A percentile compares a stretch with the other conserved stretches of the same genome.
phyloP scores from a whole-genome alignment of 148 eudicot genomes.

The Polygonum aviculare region DNA sequence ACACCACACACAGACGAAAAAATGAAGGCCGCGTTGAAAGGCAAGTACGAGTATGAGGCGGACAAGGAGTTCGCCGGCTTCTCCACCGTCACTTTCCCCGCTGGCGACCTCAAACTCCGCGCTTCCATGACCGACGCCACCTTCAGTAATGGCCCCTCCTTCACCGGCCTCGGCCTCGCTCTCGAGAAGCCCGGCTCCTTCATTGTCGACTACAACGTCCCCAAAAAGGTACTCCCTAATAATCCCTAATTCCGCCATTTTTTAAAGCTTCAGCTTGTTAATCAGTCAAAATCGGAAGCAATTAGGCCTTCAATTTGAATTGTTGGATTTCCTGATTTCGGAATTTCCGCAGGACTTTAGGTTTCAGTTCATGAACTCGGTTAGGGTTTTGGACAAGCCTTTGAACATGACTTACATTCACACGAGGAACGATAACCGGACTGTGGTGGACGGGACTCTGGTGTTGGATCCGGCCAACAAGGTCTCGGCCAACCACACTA shows the following conservation, averaged over 20 bases:
- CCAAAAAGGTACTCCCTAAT: conserved; percentile 45
- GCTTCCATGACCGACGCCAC: conserved; percentile 85
- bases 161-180: conserved; percentile 57
- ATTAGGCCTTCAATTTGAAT: too few species aligned
- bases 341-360: conserved; percentile 48
- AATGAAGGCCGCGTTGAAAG: conserved; percentile 70
- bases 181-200: conserved; percentile 78
- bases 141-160: conserved; percentile 57
- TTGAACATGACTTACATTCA: conserved; percentile 75
- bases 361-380: conserved; percentile 78
- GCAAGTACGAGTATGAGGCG: conserved; percentile 37
- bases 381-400: conserved; percentile 62
- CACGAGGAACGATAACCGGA: conserved; percentile 47
- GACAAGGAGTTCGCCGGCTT: conserved; percentile 43
- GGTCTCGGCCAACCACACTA: conserved; percentile 55
- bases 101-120: conserved; percentile 67
- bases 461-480: conserved; percentile 68
- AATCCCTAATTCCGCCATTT: not conserved
- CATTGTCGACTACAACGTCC: conserved; percentile 64
- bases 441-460: conserved; percentile 58
- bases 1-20: not conserved
- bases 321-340: not conserved
- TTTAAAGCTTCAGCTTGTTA: not conserved
- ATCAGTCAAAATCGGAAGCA: not conserved
- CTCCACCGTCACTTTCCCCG: conserved; percentile 43